Evolutionary conservation across 225 moss, liverwort and hornwort genomes (phyloP).

Genomic region (Physcomitrium patens): DNA sequence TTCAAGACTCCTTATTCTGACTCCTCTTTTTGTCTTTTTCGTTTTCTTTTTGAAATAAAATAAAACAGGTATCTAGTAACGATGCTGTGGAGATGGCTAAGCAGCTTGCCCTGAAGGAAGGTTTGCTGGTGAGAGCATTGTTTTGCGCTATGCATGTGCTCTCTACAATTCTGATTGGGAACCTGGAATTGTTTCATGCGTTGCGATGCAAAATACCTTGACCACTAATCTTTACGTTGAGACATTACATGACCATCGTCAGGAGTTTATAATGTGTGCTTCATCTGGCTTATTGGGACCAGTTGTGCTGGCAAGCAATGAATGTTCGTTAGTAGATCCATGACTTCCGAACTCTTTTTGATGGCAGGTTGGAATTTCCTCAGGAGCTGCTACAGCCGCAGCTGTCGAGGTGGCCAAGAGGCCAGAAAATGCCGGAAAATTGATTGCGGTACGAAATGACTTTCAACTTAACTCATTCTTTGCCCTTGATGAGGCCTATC

Average conservation of each 20-base stretch:
- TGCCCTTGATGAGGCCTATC: background rate
- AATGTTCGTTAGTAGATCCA: background rate
- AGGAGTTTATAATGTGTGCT: background rate
- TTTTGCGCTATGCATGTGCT: background rate
- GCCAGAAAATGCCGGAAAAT: constrained; percentile 79
- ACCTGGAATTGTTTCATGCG: background rate
- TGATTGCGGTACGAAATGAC: constrained; percentile 57
- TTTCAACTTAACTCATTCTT: background rate
- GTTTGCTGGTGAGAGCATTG: constrained; percentile 61
- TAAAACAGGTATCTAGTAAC: constrained; percentile 68
- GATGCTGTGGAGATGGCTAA: constrained; percentile 86
- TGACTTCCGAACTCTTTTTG: background rate
- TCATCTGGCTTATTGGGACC: background rate
- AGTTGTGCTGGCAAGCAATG: background rate
- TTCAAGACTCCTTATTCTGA: background rate
- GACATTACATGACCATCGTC: background rate
- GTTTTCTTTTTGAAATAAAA: too few relatives aligned
- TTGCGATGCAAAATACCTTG: too few relatives aligned
- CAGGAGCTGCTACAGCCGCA: constrained; percentile 78
- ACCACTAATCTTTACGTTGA: background rate
- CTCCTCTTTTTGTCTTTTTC: background rate
- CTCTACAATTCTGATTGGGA: background rate
- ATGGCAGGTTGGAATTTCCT: constrained; percentile 79
- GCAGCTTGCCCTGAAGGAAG: constrained; percentile 77
- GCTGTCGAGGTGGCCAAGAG: constrained; percentile 74